Conservation (phyloP, 768 basidiomycete genomes). For the Nidularia sp. region DNA sequence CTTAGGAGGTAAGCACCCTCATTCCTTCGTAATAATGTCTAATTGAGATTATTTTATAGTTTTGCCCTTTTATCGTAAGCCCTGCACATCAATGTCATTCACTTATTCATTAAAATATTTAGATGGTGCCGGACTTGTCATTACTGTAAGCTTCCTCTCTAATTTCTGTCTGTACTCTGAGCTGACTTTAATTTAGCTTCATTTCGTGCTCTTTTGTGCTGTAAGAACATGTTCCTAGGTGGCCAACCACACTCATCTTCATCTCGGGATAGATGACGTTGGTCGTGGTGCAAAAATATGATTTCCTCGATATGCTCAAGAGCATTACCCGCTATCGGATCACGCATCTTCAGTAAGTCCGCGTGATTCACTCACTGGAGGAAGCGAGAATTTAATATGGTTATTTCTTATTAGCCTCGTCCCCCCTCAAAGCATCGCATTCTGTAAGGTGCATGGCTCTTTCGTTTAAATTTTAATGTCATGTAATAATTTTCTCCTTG, state of each 20-base stretch:
- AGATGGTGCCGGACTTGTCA: slow-evolving; percentile 45
- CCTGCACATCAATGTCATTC: slow-evolving; percentile 1
- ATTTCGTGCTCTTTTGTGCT: slow-evolving; percentile 49
- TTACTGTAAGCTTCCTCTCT: slow-evolving; percentile 33
- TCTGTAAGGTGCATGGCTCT: slow-evolving; percentile 42
- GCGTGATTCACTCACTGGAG: background rate
- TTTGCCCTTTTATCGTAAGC: slow-evolving; percentile 40
- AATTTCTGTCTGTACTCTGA: slow-evolving; percentile 7
- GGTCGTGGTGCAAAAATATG: slow-evolving; percentile 43
- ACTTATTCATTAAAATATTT: background rate
- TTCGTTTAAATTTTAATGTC: background rate
- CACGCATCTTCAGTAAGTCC: slow-evolving; percentile 42
- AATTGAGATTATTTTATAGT: slow-evolving; percentile 11
- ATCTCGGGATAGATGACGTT: slow-evolving; percentile 38
- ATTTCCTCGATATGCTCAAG: slow-evolving; percentile 37
- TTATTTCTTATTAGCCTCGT: slow-evolving; percentile 27
- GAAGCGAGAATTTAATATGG: background rate
- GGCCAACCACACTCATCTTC: background rate
- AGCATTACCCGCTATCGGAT: slow-evolving; percentile 41
- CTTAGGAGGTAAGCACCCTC: slow-evolving; percentile 22
- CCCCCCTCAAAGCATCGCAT: slow-evolving; percentile 41
- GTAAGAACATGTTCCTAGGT: slow-evolving; percentile 21
- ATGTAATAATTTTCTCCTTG: background rate
- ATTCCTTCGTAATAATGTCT: no score
- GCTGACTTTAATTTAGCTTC: slow-evolving; percentile 33